phyloP scores from a whole-genome alignment of 2,329 filamentous ascomycete genomes.

The Albifimbria verrucaria region DNA sequence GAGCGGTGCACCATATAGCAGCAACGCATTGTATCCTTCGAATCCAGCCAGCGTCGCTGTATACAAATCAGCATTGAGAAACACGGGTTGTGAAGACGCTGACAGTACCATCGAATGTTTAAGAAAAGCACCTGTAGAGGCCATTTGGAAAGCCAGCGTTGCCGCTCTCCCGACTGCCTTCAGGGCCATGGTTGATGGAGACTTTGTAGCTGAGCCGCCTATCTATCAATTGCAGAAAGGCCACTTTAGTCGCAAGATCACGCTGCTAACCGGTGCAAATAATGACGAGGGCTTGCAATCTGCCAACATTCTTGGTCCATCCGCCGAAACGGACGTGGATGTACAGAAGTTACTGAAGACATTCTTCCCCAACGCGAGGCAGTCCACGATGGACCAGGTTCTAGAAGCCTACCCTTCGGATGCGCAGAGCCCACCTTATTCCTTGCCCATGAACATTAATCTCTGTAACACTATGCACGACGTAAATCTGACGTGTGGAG shows the following conservation, averaged over 20 bases:
- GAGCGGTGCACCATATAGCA: background rate
- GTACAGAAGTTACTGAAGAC: background rate
- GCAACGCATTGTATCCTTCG: background rate
- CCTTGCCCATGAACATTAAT: slow-evolving; percentile 6
- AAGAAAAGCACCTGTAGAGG: background rate
- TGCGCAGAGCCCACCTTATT: slow-evolving; percentile 10
- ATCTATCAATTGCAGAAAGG: background rate
- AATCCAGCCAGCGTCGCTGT: background rate
- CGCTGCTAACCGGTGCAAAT: background rate
- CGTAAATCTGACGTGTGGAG: slow-evolving; percentile 9
- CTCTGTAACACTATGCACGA: slow-evolving; percentile 10
- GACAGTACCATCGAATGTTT: background rate
- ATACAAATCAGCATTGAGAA: background rate
- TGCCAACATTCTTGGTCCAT: background rate
- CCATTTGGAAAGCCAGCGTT: background rate
- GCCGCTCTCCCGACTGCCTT: background rate
- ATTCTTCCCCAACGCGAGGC: slow-evolving; percentile 6
- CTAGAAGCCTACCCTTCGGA: slow-evolving; percentile 10
- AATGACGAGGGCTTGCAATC: background rate
- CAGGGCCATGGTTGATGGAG: background rate
- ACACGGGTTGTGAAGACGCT: background rate
- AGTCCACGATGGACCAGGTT: slow-evolving; percentile 8
- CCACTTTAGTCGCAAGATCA: background rate
- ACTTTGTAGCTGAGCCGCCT: background rate
- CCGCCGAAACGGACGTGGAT: background rate